Evolutionary conservation across 768 basidiomycete genomes (phyloP).

Genomic region (Plicaturopsis crispa): DNA sequence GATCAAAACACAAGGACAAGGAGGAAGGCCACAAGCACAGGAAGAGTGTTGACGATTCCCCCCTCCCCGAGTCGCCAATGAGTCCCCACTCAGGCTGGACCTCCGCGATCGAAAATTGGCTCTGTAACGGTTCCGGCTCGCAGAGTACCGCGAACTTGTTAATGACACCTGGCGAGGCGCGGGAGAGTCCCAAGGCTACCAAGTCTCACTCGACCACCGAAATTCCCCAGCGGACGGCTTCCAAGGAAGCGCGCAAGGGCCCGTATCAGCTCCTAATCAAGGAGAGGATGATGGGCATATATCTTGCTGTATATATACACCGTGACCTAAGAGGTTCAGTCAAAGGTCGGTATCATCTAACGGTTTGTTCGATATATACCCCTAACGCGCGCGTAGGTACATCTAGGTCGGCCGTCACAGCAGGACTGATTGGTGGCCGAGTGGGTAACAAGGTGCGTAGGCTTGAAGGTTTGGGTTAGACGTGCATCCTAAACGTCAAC

Average conservation of each 20-base stretch:
- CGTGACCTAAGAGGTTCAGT: constrained; percentile 60
- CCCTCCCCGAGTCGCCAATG: constrained; percentile 22
- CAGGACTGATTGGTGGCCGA: constrained; percentile 85
- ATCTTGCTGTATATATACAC: constrained; percentile 70
- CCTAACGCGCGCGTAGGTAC: constrained; percentile 35
- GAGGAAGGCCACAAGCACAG: constrained; percentile 28
- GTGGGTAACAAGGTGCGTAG: constrained; percentile 94
- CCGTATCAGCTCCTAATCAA: constrained; percentile 84
- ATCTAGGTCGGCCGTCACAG: constrained; percentile 77
- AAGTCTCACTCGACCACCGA: constrained; percentile 36
- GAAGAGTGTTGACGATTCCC: constrained; percentile 27
- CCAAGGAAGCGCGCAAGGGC: constrained; percentile 44
- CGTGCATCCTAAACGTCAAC: not conserved
- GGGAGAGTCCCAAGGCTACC: constrained; percentile 23
- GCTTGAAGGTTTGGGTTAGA: too few relatives aligned
- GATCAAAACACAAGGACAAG: constrained; percentile 28
- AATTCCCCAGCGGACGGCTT: constrained; percentile 31
- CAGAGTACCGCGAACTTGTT: constrained; percentile 19
- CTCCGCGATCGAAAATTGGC: constrained; percentile 67
- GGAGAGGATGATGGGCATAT: constrained; percentile 88
- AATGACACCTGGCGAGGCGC: constrained; percentile 21
- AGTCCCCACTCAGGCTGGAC: constrained; percentile 55
- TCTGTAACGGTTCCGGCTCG: constrained; percentile 35
- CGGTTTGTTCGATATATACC: not conserved
- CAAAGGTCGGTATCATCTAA: constrained; percentile 33